Evolutionary conservation across 1,139 yeast species (phyloP), one percentile per base, ranked within the genome.

Genomic region (Saccharomyces hybrid): DNA sequence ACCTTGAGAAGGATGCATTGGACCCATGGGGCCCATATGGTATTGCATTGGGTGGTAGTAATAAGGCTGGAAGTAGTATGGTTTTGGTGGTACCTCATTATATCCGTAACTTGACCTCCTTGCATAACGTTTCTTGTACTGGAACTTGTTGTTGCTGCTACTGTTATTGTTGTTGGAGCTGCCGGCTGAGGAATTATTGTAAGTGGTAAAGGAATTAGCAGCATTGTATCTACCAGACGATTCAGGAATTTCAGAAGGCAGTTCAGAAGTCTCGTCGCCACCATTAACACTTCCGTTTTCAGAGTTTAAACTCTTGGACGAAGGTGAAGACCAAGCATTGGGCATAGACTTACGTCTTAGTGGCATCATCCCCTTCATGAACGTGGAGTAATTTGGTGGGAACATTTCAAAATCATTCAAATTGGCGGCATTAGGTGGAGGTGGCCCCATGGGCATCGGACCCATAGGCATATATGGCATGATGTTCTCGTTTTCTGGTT

Each of bases 31-130:
- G 16, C 58, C 61, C 58, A 65, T 58, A 16, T 64, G 66, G 51
- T 65, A 68, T 46, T 65, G 69, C 57, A 65, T 57, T 7, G 69
- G 67, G 47, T 66, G 64, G 49, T 65, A 65, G 51, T 64, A 64
- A 27, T 64, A 63, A 44, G 64, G 69, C 29, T 60, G 67, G 47
- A 59, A 67, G 49, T 60, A 65, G 52, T 63, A 66, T 13, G 69
- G 65, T 47, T 60, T 62, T n/a, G 60, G 53, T 20, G 63, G 55
- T 16, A 62, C 57, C 32, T 63, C 64, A 49, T 52, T 56, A 47
- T 51, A 60, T 29, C 54, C 51, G 3, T 56, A 48, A 26, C 51
- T 52, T 13, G 50, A 53, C 26, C 51, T 50, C 46, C 55, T 52
- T 47, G 51, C 53, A 27, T 46, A 51, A 50, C 51, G 54, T 46